Base-by-base conservation (phyloP, 352 stramenopile species). In the Lagenidium giganteum region DNA sequence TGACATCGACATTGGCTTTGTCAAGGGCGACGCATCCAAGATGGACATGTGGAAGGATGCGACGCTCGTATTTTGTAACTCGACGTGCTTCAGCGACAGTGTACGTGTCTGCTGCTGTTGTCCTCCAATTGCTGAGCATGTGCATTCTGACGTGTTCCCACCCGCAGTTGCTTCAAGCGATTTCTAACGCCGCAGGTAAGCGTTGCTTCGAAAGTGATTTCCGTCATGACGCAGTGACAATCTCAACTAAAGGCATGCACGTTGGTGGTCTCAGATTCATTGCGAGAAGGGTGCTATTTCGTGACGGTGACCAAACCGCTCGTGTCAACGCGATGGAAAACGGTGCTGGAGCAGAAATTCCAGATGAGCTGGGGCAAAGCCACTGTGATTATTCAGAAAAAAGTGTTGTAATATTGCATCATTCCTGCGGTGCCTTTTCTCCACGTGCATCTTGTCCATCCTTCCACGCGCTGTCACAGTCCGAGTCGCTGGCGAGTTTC, bases 81-180 rank as follows among this genome's bases (percentile, higher is more conserved):
- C 70, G 41, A 85, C 72, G 31, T 85, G 72, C 47, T 85, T 85
- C 35, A 83, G 70, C 31, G 72, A 83, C 59, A 81, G 67, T 22
- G 72, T 81, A 46, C 30, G 65, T 56, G 26, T 18, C 3, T 32
- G 28, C 9, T 43, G 8, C 18, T 5, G 8, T 12, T 47, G 7
- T 27, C 27, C 6, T 31, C 14, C 34, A 7, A 17, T 46, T 31
- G 4, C 2, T 36, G 25, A 16, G n/a, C n/a, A n/a, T n/a, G n/a
- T n/a, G n/a, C n/a, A n/a, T n/a, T n/a, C 18, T 14, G 25, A 49
- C 18, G 3, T 29, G 24, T 8, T 48, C 31, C 6, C 2, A 22
- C 12, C 12, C 12, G 29, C 27, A 70, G 61, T 41, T 70, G 25
- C 32, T 67, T n/a, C 56, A 67, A 30, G 37, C 61, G n/a, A 43